Evolutionary conservation across 1,284 basidiomycete genomes (phyloP), one percentile per base, ranked within the genome.

Genomic region (Heterobasidion irregulare): DNA sequence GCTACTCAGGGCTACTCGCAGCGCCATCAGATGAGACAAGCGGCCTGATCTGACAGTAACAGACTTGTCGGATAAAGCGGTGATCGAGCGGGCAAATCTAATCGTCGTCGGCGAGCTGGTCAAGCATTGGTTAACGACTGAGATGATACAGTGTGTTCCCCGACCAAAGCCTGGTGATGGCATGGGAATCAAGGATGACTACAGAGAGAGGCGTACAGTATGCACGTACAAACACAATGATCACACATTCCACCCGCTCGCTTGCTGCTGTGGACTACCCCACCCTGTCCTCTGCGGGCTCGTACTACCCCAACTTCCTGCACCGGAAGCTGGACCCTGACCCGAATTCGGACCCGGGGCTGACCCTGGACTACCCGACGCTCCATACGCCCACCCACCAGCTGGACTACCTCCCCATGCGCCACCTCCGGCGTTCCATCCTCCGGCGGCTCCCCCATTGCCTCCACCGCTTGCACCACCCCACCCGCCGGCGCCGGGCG

Each of bases 261-360:
- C 46, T 12, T 77, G 64, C 57, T 75, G 76, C 52, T 57, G 64
- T 18, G 73, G 72, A 55, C 73, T 72, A n/a, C 61, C 62, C 73
- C 73, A 75, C 10, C 73, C 71, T 6, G 56, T 35, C 46, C 58
- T 59, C 52, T 55, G 58, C 63, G 59, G 52, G 64, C 64, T 10
- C 18, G 45, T 34, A 44, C 44, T 47, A 56, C 62, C 63, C 52
- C 59, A 65, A 26, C 61, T 64, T 53, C 64, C 56, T 1, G 72
- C 60, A 6, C 63, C 41, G 35, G 68, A 36, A 36, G 53, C 34
- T 9, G 46, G 52, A 38, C 57, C 55, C 18, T 51, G 58, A 55
- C 70, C 70, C 62, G 51, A 56, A 58, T 33, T 53, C 43, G 49
- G 61, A 18, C 50, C 61, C 58, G 53, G 61, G 61, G 35, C 65